A percentile compares a stretch with the other conserved stretches of the same genome.
Conservation (phyloP, 257 asterid species). For the Nicotiana benthamiana region DNA sequence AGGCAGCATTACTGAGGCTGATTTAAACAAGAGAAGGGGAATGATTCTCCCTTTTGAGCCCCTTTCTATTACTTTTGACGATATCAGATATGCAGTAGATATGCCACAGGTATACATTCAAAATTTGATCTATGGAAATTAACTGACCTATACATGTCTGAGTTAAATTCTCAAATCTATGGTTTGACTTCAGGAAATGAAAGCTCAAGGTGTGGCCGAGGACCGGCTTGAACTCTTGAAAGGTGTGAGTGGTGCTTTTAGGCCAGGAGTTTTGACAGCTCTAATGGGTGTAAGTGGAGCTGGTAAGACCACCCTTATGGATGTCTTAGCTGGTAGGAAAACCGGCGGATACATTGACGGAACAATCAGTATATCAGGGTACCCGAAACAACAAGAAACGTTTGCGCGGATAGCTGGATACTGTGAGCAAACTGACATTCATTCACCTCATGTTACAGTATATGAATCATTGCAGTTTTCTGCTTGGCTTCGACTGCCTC, state of each 20-base stretch:
- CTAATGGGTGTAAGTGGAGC: conserved; percentile 86
- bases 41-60: conserved; percentile 83
- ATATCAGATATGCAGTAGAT: conserved; percentile 61
- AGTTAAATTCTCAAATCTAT: not conserved
- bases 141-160: not conserved
- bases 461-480: conserved; percentile 62
- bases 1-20: conserved; percentile 26
- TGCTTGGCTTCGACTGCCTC: conserved; percentile 68
- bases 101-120: conserved; percentile 58
- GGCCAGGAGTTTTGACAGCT: conserved; percentile 81
- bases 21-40: conserved; percentile 50
- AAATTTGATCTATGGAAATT: not conserved
- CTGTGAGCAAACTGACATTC: conserved; percentile 81
- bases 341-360: conserved; percentile 73
- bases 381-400: conserved; percentile 63
- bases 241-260: conserved; percentile 69
- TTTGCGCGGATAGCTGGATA: conserved; percentile 78
- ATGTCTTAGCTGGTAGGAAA: conserved; percentile 76
- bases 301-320: conserved; percentile 78
- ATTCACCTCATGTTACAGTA: conserved; percentile 75
- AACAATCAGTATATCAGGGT: conserved; percentile 57
- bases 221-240: conserved; percentile 57
- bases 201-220: conserved; percentile 43
- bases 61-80: conserved; percentile 64
- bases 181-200: conserved; percentile 50